Evolutionary conservation across 768 basidiomycete genomes (phyloP).

Genomic region (Mycena chlorophos): DNA sequence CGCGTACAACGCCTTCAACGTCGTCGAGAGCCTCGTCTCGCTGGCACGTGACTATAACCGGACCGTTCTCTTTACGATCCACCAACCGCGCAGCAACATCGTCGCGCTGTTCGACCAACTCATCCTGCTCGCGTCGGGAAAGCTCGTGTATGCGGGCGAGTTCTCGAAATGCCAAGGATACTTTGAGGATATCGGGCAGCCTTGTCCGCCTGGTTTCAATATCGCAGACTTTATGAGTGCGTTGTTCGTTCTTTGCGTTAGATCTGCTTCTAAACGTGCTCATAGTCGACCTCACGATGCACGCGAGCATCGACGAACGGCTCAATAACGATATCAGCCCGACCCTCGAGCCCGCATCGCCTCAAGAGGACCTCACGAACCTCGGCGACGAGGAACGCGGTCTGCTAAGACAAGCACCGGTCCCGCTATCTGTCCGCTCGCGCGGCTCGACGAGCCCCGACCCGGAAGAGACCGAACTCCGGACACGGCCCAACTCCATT

Average conservation of each 20-base stretch:
- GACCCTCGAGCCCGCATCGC: slow-evolving; percentile 42
- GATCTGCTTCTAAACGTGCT: not conserved
- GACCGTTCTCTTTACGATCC: slow-evolving; percentile 96
- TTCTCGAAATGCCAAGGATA: slow-evolving; percentile 75
- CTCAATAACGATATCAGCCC: slow-evolving; percentile 39
- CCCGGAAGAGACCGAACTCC: slow-evolving; percentile 54
- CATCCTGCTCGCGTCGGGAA: slow-evolving; percentile 80
- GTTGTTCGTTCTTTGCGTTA: slow-evolving; percentile 30
- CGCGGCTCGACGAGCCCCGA: slow-evolving; percentile 33
- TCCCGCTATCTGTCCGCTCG: slow-evolving; percentile 42
- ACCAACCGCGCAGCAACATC: slow-evolving; percentile 97
- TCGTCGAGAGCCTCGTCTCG: slow-evolving; percentile 83
- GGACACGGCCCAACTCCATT: slow-evolving; percentile 44
- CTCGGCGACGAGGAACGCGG: slow-evolving; percentile 73
- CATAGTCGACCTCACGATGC: slow-evolving; percentile 73
- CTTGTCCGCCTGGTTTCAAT: slow-evolving; percentile 93
- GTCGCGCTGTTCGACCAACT: slow-evolving; percentile 94
- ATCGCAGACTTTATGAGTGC: slow-evolving; percentile 94
- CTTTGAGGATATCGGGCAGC: slow-evolving; percentile 73
- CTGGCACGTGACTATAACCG: slow-evolving; percentile 88
- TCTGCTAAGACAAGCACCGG: slow-evolving; percentile 30
- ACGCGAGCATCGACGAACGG: slow-evolving; percentile 42
- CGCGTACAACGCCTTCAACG: slow-evolving; percentile 93
- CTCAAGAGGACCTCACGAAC: slow-evolving; percentile 41
- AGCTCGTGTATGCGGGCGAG: slow-evolving; percentile 82